Evolutionary conservation across 257 asterid genomes (phyloP).

Genomic region (Solanum boliviense): DNA sequence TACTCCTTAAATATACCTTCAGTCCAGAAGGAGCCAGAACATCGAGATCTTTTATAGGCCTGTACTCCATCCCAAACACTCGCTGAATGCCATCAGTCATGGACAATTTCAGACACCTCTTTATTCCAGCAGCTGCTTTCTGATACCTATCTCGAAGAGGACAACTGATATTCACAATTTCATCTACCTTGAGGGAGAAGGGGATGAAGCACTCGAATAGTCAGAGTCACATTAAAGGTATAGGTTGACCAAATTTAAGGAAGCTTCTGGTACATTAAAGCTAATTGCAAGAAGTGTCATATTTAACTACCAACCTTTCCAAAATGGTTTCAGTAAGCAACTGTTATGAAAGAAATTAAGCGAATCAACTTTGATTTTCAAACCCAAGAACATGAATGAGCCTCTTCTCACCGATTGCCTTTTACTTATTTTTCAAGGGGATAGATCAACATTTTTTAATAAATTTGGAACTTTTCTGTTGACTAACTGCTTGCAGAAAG

Average conservation of each 20-base stretch:
- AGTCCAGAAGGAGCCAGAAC: constrained; percentile 67
- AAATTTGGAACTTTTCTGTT: background rate
- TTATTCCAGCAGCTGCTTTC: constrained; percentile 57
- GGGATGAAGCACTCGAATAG: background rate
- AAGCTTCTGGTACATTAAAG: background rate
- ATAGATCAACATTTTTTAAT: background rate
- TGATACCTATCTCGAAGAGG: constrained; percentile 80
- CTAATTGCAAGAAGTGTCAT: background rate
- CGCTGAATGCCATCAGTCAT: constrained; percentile 95
- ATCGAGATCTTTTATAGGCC: constrained; percentile 71
- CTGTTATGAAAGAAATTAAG: background rate
- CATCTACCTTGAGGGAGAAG: constrained; percentile 61
- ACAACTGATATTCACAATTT: constrained; percentile 74
- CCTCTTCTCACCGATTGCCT: background rate
- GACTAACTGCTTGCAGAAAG: background rate
- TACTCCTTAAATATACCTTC: constrained; percentile 36
- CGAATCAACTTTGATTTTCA: background rate
- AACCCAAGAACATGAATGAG: background rate
- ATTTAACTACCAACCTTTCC: background rate
- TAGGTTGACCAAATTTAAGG: background rate
- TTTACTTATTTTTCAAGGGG: background rate
- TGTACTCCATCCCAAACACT: constrained; percentile 92
- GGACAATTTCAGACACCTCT: constrained; percentile 87
- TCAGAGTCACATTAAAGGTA: background rate
- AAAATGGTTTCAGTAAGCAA: background rate